A percentile compares a stretch with the other conserved stretches of the same genome.
These are phyloP conservation scores for Tricholoma sp. DNA, from an alignment of 768 basidiomycete species.

Conservation along the genomic window DNA sequence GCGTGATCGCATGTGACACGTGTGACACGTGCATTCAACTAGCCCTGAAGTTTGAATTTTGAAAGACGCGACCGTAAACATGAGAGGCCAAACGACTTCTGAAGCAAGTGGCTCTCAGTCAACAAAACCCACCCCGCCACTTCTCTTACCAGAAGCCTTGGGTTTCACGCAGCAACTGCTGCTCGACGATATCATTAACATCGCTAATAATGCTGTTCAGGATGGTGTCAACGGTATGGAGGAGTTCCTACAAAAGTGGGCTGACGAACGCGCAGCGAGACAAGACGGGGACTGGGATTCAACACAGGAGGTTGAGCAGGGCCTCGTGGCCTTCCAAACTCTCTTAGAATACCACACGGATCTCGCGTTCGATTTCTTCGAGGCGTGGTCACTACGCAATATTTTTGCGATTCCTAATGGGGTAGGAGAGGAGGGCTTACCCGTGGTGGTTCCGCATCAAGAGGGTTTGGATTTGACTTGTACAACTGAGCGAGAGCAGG, in stretches of 20 bases:
- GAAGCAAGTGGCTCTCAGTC: background rate
- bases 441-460: slow-evolving; percentile 75
- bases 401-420: slow-evolving; percentile 68
- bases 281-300: slow-evolving; percentile 46
- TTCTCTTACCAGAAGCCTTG: slow-evolving; percentile 67
- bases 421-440: slow-evolving; percentile 37
- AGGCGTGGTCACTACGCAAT: slow-evolving; percentile 85
- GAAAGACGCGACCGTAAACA: background rate
- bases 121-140: slow-evolving; percentile 28
- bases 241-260: slow-evolving; percentile 73
- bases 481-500: slow-evolving; percentile 53
- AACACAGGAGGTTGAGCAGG: slow-evolving; percentile 71
- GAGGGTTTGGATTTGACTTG: slow-evolving; percentile 60
- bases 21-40: too few species aligned
- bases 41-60: too few species aligned
- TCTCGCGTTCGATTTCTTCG: slow-evolving; percentile 88
- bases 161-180: slow-evolving; percentile 83
- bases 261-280: slow-evolving; percentile 52
- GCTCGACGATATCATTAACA: slow-evolving; percentile 84
- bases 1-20: too few species aligned
- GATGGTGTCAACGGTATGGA: slow-evolving; percentile 79
- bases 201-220: slow-evolving; percentile 72
- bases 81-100: background rate
- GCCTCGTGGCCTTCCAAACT: slow-evolving; percentile 82
- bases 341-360: slow-evolving; percentile 86